A percentile compares a stretch with the other conserved stretches of the same genome.
Conservation (phyloP, 805 yeast species). For the Starmerella apicola region DNA sequence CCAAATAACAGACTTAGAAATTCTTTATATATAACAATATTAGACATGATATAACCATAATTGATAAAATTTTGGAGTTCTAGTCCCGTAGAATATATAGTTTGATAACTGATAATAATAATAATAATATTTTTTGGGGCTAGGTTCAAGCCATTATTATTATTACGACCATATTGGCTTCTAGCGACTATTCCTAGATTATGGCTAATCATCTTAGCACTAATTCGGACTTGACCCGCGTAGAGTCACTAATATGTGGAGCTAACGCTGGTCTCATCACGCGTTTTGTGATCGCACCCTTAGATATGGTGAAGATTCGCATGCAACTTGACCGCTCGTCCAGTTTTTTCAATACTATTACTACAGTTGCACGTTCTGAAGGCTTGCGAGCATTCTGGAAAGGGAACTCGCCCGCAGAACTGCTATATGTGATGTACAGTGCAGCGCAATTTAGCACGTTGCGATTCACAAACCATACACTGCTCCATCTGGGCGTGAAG, state of each 20-base stretch:
- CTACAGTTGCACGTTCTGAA: conserved; percentile 43
- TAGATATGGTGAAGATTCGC: conserved; percentile 67
- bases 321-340: conserved; percentile 41
- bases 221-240: conserved; percentile 41
- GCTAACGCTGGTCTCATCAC: conserved; percentile 54
- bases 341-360: conserved; percentile 25
- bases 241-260: conserved; percentile 54
- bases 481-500: conserved; percentile 7
- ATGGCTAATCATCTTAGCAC: conserved; percentile 19
- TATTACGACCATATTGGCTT: too few species aligned
- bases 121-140: too few species aligned
- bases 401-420: conserved; percentile 87
- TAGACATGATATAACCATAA: too few species aligned
- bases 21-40: too few species aligned
- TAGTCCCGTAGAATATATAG: too few species aligned
- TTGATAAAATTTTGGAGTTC: too few species aligned
- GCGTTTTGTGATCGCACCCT: conserved; percentile 58
- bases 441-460: conserved; percentile 71
- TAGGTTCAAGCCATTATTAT: too few species aligned
- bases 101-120: too few species aligned
- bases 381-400: conserved; percentile 81
- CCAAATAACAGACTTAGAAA: too few species aligned
- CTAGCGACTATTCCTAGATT: too few species aligned
- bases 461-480: conserved; percentile 36
- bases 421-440: conserved; percentile 76